Percentiles rank a stretch among this genome's conserved stretches.
Conservation (phyloP, 2,329 filamentous ascomycete species). For the Calonectria pteridis region DNA sequence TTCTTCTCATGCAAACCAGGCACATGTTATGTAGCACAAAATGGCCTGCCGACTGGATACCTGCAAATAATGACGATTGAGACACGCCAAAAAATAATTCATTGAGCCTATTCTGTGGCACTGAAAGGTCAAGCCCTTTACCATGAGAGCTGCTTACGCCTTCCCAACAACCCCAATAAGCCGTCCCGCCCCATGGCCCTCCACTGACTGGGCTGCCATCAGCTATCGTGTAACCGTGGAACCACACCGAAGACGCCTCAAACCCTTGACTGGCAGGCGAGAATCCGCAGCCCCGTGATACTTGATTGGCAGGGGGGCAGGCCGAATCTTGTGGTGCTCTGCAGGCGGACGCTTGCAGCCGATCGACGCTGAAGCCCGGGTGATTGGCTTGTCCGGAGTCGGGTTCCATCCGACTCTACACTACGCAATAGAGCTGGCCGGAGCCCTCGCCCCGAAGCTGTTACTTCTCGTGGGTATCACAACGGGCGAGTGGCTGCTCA, state of each 20-base stretch:
- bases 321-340: constrained; percentile 23
- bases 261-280: not conserved
- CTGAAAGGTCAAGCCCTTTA: not conserved
- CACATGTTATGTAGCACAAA: not conserved
- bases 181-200: not conserved
- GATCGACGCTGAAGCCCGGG: not conserved
- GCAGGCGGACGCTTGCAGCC: constrained; percentile 4
- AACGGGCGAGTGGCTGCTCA: not conserved
- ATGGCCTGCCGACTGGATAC: too few relatives aligned
- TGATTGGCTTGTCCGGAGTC: not conserved
- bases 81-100: not conserved
- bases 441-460: not conserved
- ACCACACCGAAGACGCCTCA: not conserved
- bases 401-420: not conserved
- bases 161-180: not conserved
- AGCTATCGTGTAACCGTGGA: not conserved
- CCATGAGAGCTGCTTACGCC: not conserved
- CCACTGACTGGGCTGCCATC: constrained; percentile 11
- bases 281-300: not conserved
- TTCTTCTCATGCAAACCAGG: not conserved
- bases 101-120: not conserved
- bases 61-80: not conserved
- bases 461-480: not conserved
- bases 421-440: not conserved
- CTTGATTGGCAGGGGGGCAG: not conserved